Percentiles rank a stretch among this genome's conserved stretches.
phyloP scores from a whole-genome alignment of 2,329 filamentous ascomycete genomes.

The Fragosphaeria purpurea region DNA sequence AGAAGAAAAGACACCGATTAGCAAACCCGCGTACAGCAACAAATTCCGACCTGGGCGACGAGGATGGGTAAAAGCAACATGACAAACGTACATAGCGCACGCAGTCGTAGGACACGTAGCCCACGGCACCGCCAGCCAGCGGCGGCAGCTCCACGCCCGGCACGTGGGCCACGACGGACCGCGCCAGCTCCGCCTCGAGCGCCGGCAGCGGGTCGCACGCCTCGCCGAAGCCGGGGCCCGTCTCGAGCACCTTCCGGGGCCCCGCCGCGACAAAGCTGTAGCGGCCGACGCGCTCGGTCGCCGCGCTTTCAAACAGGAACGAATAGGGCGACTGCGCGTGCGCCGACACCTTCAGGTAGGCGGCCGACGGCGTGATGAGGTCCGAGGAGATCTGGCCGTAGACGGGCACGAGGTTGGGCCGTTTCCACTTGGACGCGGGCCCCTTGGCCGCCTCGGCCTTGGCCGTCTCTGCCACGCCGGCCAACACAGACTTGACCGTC shows the following conservation, averaged over 20 bases:
- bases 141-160: constrained; percentile 76
- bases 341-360: constrained; percentile 82
- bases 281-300: constrained; percentile 79
- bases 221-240: constrained; percentile 77
- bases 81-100: constrained; percentile 50
- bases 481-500: constrained; percentile 14
- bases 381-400: constrained; percentile 47
- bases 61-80: too few relatives aligned
- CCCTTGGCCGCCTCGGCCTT: constrained; percentile 8
- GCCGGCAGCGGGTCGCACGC: constrained; percentile 74
- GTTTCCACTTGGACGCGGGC: constrained; percentile 5
- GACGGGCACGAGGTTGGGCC: constrained; percentile 15
- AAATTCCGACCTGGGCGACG: too few relatives aligned
- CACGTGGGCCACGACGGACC: constrained; percentile 71
- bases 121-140: constrained; percentile 84
- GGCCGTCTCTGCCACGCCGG: constrained; percentile 7
- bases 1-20: background rate
- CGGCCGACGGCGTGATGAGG: constrained; percentile 85
- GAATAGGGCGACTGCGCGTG: constrained; percentile 60
- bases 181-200: constrained; percentile 69
- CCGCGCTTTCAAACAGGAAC: constrained; percentile 92
- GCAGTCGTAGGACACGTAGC: constrained; percentile 96
- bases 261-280: constrained; percentile 83
- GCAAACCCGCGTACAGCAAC: too few relatives aligned
- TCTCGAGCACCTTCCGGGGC: constrained; percentile 70